Base-by-base conservation (phyloP, 331 rosid species). In the Phaseolus coccineus region DNA sequence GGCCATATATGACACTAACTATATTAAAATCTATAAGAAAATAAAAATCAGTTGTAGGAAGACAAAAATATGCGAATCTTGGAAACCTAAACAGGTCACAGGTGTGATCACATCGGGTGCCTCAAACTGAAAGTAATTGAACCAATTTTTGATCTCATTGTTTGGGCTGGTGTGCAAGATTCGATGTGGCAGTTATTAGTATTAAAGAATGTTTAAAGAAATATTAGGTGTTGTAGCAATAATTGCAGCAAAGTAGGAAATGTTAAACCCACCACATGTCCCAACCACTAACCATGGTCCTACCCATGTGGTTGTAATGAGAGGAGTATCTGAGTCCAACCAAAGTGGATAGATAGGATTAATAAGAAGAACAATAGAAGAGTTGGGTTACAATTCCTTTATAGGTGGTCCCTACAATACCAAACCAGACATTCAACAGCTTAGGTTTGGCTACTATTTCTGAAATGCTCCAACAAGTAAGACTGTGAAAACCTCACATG, bases 251-350 rank as follows among this genome's bases (percentile, higher is more conserved):
- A 58, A 40, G 62, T 28, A 37, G 48, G 48, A 61, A 44, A 8
- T 19, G 73, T 65, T 56, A 33, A 77, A 51, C 37, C 78, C 73
- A 76, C 69, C 65, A 63, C 85, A 81, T 81, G 85, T 77, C 74
- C 75, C 64, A 73, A 74, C 73, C 15, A 28, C 52, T 28, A 10
- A 65, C 0, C 57, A 65, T 12, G 85, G 88, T 28, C 88, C 88
- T 68, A 85, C 88, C 86, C 86, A 85, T 78, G 79, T 78, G 86
- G 12, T 42, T 0, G 47, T 42, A 42, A 42, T 42, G 13, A 42
- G 12, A 8, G 13, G 0, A 42, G 47, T 42, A 9, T 42, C 10
- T 9, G 19, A 47, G 24, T 28, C 85, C 56, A 76, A 80, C 22
- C 27, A 48, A 37, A 81, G 48, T 65, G 83, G 85, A 81, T 65